Percentiles rank a stretch among this genome's conserved stretches.
Conservation (phyloP, 1,284 basidiomycete genomes). For the Puccinia polysora region DNA sequence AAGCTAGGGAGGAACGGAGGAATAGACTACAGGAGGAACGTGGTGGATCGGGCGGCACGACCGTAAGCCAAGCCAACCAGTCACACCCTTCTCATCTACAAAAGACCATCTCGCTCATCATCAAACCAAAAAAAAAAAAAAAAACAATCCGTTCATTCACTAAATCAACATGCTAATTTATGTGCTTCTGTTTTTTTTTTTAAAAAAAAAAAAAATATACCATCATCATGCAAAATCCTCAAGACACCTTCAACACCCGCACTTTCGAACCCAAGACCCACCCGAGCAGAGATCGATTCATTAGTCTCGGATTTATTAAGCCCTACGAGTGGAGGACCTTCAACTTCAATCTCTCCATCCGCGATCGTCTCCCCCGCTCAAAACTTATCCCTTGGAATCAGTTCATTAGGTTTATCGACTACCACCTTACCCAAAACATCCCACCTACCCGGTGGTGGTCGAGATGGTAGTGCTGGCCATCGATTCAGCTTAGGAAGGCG, state of each 20-base stretch:
- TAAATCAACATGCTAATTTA: no score
- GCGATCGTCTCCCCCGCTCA: conserved; percentile 7
- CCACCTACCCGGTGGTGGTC: no score
- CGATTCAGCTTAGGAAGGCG: conserved; percentile 28
- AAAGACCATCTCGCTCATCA: no score
- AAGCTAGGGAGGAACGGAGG: conserved; percentile 40
- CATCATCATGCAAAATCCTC: background rate
- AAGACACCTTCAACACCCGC: conserved; percentile 20
- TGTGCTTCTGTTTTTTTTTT: no score
- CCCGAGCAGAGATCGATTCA: conserved; percentile 36
- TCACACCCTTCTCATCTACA: no score
- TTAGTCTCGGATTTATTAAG: conserved; percentile 39
- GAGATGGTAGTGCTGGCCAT: background rate
- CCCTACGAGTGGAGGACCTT: conserved; percentile 18
- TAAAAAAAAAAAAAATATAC: background rate
- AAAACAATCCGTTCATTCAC: no score
- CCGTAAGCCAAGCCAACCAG: background rate
- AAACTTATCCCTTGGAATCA: background rate
- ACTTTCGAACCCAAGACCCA: conserved; percentile 23
- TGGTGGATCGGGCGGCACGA: conserved; percentile 6
- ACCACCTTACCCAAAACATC: background rate
- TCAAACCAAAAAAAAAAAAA: no score
- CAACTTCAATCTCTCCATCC: conserved; percentile 4
- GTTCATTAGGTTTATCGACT: background rate
- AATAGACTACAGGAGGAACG: conserved; percentile 38